Conservation (phyloP, 192 early-diverging fungal species). For the Spizellomyces sp. region DNA sequence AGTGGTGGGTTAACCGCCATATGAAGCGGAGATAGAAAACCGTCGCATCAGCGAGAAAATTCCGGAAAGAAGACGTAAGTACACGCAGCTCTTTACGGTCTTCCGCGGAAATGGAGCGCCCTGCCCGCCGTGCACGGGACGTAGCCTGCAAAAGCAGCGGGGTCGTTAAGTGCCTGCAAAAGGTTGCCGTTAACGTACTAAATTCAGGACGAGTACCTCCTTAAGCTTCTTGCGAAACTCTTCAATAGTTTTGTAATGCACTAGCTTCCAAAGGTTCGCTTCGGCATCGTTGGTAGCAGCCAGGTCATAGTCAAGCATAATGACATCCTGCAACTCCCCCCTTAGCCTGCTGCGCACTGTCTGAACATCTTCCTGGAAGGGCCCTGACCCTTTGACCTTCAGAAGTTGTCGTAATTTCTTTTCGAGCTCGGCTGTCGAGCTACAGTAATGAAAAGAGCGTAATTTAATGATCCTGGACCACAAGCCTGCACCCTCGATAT, state of each 20-base stretch:
- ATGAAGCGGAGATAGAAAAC: constrained; percentile 37
- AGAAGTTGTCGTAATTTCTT: constrained; percentile 11
- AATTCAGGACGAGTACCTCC: constrained; percentile 1
- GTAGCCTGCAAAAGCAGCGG: not conserved
- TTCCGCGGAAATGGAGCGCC: constrained; percentile 2
- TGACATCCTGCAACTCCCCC: constrained; percentile 8
- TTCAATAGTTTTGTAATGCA: constrained; percentile 42
- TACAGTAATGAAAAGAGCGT: not conserved
- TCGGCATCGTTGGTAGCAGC: constrained; percentile 29
- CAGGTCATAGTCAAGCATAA: constrained; percentile 23
- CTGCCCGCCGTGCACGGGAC: not conserved
- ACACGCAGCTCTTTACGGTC: constrained; percentile 15
- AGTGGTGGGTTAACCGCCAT: constrained; percentile 16
- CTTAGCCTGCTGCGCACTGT: constrained; percentile 14
- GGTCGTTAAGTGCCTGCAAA: not conserved
- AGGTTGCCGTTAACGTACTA: not conserved
- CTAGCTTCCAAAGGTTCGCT: constrained; percentile 40
- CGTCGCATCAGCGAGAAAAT: constrained; percentile 28
- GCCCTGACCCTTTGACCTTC: not conserved
- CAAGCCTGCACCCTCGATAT: too few relatives aligned
- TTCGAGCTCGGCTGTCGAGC: constrained; percentile 31
- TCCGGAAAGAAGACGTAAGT: constrained; percentile 29
- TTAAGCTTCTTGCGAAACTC: constrained; percentile 42
- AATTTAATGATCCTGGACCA: too few relatives aligned
- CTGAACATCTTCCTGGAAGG: constrained; percentile 12